These are phyloP conservation scores for Microglena sp. DNA, from an alignment of 139 green algal species.

Conservation along the genomic window DNA sequence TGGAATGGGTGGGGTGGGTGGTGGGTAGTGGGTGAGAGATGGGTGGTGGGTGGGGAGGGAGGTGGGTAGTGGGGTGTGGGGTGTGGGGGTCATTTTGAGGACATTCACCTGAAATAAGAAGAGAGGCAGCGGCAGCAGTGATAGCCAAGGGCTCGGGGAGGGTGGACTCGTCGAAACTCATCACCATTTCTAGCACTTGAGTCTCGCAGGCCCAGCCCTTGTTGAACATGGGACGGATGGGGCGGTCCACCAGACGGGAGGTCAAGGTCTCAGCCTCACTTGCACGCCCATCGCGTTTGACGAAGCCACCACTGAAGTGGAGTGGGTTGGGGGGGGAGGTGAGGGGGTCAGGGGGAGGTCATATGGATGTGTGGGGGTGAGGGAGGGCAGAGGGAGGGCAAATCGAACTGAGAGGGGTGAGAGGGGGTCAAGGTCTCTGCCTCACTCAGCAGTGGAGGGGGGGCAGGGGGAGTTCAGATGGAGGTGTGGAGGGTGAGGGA, in stretches of 20 bases:
- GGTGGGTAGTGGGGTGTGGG: too few species aligned
- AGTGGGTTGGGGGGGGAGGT: too few species aligned
- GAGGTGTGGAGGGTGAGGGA: conserved; percentile 86
- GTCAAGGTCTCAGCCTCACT: conserved; percentile 81
- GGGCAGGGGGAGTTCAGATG: too few species aligned
- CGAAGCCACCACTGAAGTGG: conserved; percentile 60
- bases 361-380: too few species aligned
- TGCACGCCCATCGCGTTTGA: conserved; percentile 84
- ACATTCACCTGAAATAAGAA: conserved; percentile 64
- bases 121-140: conserved; percentile 72
- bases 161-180: conserved; percentile 80
- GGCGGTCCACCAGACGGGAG: conserved; percentile 83
- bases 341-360: too few species aligned
- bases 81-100: not conserved
- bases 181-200: conserved; percentile 72
- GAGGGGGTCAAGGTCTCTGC: too few species aligned
- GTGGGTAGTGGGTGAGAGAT: too few species aligned
- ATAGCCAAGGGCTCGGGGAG: conserved; percentile 86
- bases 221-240: conserved; percentile 85
- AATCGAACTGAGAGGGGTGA: not conserved
- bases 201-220: conserved; percentile 82
- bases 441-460: too few species aligned
- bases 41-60: too few species aligned
- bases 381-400: not conserved
- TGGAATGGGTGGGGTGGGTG: too few species aligned